These are phyloP conservation scores for Aureobasidium sp. DNA, from an alignment of 2,329 filamentous ascomycete genomes.

Conservation along the genomic window DNA sequence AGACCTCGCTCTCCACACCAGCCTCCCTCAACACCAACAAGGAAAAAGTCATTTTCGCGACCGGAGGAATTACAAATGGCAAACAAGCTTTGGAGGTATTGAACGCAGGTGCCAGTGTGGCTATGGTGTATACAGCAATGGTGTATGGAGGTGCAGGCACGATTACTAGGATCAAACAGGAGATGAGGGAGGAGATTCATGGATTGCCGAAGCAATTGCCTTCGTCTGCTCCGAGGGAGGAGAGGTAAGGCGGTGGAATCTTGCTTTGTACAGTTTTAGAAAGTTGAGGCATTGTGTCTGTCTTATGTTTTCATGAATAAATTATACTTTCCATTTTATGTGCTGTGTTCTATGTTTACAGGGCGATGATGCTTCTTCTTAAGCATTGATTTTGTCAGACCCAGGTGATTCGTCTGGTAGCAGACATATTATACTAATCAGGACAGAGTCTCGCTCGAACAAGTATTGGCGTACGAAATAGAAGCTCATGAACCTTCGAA, in stretches of 20 bases:
- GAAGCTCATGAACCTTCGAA: too few relatives aligned
- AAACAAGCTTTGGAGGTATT: constrained; percentile 74
- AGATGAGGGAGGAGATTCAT: constrained; percentile 40
- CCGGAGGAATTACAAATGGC: constrained; percentile 85
- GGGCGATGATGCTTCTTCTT: too few relatives aligned
- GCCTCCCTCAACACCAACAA: constrained; percentile 20
- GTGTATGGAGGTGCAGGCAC: constrained; percentile 58
- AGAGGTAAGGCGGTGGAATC: background rate
- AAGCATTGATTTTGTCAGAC: too few relatives aligned
- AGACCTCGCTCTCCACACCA: constrained; percentile 10
- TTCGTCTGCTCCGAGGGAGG: background rate
- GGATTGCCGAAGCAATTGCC: background rate
- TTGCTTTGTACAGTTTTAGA: too few relatives aligned
- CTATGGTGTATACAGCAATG: constrained; percentile 76
- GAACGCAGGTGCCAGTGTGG: constrained; percentile 82
- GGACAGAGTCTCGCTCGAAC: too few relatives aligned
- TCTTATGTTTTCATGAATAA: too few relatives aligned
- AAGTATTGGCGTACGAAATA: too few relatives aligned
- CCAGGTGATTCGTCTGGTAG: too few relatives aligned
- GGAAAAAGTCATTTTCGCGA: constrained; percentile 83
- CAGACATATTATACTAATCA: too few relatives aligned
- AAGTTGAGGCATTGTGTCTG: too few relatives aligned
- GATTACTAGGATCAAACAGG: constrained; percentile 46
- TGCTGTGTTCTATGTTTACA: too few relatives aligned
- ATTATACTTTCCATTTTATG: too few relatives aligned